A percentile compares a stretch with the other conserved stretches of the same genome.
phyloP scores from a whole-genome alignment of 1,284 basidiomycete genomes.

The Inonotus hispidus region DNA sequence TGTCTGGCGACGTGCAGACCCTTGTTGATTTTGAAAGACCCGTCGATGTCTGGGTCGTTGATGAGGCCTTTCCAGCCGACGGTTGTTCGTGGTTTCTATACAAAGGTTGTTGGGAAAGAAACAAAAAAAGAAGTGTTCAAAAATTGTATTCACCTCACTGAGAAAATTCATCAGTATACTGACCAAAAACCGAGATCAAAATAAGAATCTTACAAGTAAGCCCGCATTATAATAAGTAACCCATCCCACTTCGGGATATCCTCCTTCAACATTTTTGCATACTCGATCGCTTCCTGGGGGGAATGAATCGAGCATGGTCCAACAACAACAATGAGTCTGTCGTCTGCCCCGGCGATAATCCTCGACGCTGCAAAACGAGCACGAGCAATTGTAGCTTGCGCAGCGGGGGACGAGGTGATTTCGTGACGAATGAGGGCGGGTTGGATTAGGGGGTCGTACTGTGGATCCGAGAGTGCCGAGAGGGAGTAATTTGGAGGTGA shows the following conservation, averaged over 20 bases:
- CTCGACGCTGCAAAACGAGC: conserved; percentile 76
- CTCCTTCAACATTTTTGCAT: conserved; percentile 72
- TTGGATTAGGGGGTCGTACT: conserved; percentile 93
- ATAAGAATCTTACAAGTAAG: conserved; percentile 77
- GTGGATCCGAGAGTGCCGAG: conserved; percentile 13
- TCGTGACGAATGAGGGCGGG: conserved; percentile 87
- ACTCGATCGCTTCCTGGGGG: conserved; percentile 84
- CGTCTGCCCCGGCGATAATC: conserved; percentile 79
- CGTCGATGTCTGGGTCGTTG: conserved; percentile 90
- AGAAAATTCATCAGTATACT: background rate
- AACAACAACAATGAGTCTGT: conserved; percentile 84
- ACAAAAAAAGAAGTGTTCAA: conserved; percentile 16
- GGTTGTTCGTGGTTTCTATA: conserved; percentile 81
- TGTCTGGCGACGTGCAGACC: conserved; percentile 85
- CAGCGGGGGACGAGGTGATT: conserved; percentile 53
- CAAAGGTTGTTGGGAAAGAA: conserved; percentile 6
- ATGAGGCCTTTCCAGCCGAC: conserved; percentile 88
- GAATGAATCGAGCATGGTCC: conserved; percentile 98
- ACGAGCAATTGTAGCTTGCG: conserved; percentile 67
- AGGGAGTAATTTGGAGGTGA: background rate
- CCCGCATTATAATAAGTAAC: conserved; percentile 90
- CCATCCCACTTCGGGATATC: conserved; percentile 71
- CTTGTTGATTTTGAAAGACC: conserved; percentile 95
- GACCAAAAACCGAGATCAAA: background rate
- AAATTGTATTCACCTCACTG: conserved; percentile 22